Evolutionary conservation across 208 protist genomes (phyloP).

Genomic region (Histomonas meleagridis): DNA sequence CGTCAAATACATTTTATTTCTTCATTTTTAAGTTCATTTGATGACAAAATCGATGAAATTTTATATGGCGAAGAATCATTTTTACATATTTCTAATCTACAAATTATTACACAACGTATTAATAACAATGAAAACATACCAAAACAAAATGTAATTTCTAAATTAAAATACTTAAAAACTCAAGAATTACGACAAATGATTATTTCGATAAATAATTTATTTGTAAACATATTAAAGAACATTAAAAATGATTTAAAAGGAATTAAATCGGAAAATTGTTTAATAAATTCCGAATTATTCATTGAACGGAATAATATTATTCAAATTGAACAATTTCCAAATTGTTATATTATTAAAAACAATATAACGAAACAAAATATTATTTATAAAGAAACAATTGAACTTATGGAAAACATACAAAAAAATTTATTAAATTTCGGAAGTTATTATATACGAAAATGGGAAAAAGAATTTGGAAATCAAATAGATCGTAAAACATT

Average conservation of each 20-base stretch:
- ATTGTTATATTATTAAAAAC: neutral
- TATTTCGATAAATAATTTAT: neutral
- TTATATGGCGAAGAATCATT: constrained; percentile 27
- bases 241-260: neutral
- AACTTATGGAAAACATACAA: neutral
- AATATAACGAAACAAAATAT: neutral
- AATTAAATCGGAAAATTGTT: neutral
- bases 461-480: constrained; percentile 23
- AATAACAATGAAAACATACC: neutral
- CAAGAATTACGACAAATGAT: constrained; percentile 12
- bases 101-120: neutral
- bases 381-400: constrained; percentile 13
- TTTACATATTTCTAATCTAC: neutral
- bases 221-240: neutral
- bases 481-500: neutral
- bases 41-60: constrained; percentile 31
- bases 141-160: neutral
- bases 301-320: neutral
- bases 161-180: constrained; percentile 12
- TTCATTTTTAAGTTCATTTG: neutral
- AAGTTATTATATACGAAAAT: constrained; percentile 13
- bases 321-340: constrained; percentile 14
- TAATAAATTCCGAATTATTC: neutral
- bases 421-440: constrained; percentile 16
- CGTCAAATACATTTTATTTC: neutral